Evolutionary conservation across 2,329 filamentous ascomycete genomes (phyloP), one percentile per base, ranked within the genome.

Genomic region (Aspergillus sp.): DNA sequence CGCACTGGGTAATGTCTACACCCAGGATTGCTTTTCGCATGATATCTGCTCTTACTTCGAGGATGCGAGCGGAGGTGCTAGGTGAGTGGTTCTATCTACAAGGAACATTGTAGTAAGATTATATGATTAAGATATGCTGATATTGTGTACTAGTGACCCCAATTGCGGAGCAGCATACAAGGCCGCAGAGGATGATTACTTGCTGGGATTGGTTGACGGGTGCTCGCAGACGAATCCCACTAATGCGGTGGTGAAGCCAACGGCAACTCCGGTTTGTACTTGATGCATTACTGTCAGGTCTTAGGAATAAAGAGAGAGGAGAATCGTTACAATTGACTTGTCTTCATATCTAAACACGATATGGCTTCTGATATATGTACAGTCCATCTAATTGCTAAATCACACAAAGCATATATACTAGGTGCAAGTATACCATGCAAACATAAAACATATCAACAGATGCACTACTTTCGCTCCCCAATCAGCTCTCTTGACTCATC

Each of bases 21-120:
- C 64, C 9, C 64, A 65, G 41, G 63, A 65, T 23, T 67, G 65
- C 21, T 67, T 63, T 48, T 64, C 65, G 19, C 65, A 67, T 57
- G 65, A 67, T 25, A 67, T 67, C 21, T 67, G 64, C 57, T 65
- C 61, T 1, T 66, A 65, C 25, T 66, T 66, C 6, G 58, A 64
- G 8, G 50, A 65, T 55, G 61, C 63, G 1, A 65, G 57, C 19
- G 63, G 64, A 4, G 63, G 63, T 2, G 53, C 61, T 9, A 65
- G 61, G 59, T 61, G n/a, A 28, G 25, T 28, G 25, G 25, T 8
- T 28, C 25, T 28, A 28, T 28, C 25, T 28, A 28, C 25, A 28
- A 28, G 25, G 3, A 28, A 28, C 0, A 28, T 1, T 28, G 3
- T 8, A 28, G 7, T 28, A 28, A 25, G 23, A 25, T 28, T 8